Evolutionary conservation across 2,329 filamentous ascomycete genomes (phyloP), one percentile per base, ranked within the genome.

Genomic region (Cladosporium colombiae): DNA sequence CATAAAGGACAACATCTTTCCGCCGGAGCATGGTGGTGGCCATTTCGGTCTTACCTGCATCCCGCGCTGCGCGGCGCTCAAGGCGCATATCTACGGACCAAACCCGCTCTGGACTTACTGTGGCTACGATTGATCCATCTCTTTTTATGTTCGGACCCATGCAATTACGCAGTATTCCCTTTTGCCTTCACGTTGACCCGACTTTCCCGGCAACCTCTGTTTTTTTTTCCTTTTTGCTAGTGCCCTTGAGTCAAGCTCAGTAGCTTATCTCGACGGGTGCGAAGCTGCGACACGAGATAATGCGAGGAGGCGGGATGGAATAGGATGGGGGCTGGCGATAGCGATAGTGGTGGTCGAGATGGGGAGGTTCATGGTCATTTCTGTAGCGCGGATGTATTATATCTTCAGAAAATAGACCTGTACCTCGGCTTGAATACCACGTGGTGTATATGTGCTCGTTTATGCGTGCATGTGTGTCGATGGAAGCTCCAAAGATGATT

Each of bases 1-100:
- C 61, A 63, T 63, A 33, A 46, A 56, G 50, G 50, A 63, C 25
- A 63, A 63, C 25, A 63, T 63, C 35, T 56, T 63, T 56, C 40
- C 50, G 50, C 50, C 50, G 61, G 50, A 55, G 61, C 25, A 25
- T 35, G 50, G n/a, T 46, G 61, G 21, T 62, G 50, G 46, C 44
- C 44, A 25, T 62, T 27, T 52, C 23, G 25, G 59, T 27, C n/a
- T 35, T 49, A 52, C 59, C 59, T 52, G 44, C 46, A 52, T 29
- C 44, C 29, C 23, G 59, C 44, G 44, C 50, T 37, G 59, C 59
- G 59, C 59, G 61, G 61, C 61, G 61, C 61, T 56, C 50, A 56
- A 56, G 61, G 61, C 50, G 61, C 61, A 59, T 35, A 63, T 56
- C 33, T 56, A 44, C 61, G 61, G 50, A 46, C 23, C 31, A 46